Conservation (phyloP, 352 stramenopile species). For the Peronospora destructor region DNA sequence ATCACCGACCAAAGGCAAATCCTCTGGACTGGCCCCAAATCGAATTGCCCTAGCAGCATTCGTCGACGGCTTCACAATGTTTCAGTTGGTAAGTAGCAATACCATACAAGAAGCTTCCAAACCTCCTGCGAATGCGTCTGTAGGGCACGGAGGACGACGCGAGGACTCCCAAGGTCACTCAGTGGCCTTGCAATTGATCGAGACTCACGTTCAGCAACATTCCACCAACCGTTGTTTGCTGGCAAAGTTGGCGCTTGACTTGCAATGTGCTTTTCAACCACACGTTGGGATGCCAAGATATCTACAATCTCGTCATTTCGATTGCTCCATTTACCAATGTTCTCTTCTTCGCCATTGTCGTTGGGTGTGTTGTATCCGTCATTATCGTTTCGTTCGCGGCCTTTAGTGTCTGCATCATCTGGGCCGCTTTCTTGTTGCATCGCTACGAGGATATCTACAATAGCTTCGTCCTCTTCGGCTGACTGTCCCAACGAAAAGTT, state of each 20-base stretch:
- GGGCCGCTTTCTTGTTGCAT: slow-evolving; percentile 37
- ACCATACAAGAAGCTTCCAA: slow-evolving; percentile 1
- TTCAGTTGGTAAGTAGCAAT: background rate
- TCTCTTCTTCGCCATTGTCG: slow-evolving; percentile 18
- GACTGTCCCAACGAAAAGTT: slow-evolving; percentile 4
- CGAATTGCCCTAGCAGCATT: slow-evolving; percentile 12
- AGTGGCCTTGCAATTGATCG: slow-evolving; percentile 29
- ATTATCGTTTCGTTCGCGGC: slow-evolving; percentile 16
- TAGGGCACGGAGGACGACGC: slow-evolving; percentile 23
- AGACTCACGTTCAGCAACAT: slow-evolving; percentile 35
- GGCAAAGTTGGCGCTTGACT: slow-evolving; percentile 5
- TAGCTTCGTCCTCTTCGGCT: slow-evolving; percentile 40
- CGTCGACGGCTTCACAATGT: slow-evolving; percentile 15
- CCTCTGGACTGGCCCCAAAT: slow-evolving; percentile 24
- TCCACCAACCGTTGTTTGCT: slow-evolving; percentile 39
- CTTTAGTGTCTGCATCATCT: slow-evolving; percentile 5
- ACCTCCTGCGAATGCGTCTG: slow-evolving; percentile 25
- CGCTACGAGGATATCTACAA: slow-evolving; percentile 39
- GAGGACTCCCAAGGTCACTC: slow-evolving; percentile 46
- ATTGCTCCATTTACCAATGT: slow-evolving; percentile 17
- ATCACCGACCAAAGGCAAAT: slow-evolving; percentile 37
- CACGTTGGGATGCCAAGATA: slow-evolving; percentile 57
- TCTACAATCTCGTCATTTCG: slow-evolving; percentile 47
- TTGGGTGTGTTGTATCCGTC: slow-evolving; percentile 17
- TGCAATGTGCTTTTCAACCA: slow-evolving; percentile 18